Base-by-base conservation (phyloP, 1,284 basidiomycete species). In the Leccinum subrobustum region DNA sequence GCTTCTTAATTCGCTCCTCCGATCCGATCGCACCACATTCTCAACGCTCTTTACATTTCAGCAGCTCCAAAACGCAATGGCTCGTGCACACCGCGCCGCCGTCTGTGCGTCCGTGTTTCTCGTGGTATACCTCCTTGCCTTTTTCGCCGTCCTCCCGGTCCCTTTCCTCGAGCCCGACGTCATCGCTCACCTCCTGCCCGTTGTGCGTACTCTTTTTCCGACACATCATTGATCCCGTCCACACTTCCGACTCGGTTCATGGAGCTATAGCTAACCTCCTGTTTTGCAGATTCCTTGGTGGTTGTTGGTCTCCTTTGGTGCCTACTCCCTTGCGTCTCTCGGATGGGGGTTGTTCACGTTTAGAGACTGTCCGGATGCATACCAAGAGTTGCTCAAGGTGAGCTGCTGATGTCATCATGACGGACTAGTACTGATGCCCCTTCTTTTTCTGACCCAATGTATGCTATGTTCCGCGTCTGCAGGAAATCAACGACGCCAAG, bases 291-390 rank as follows among this genome's bases (percentile, higher is more conserved):
- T 91, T 52, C 88, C 89, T 2, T 92, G 87, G 86, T 91, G 88
- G 88, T 70, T 90, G 20, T 79, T 92, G 23, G 87, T 92, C 2
- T 76, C 86, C 2, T 90, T 91, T 63, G 89, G 90, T 8, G 83
- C 89, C 1, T 92, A 90, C 70, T 89, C 87, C 5, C 81, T 92
- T 18, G 83, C 82, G 72, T 87, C 85, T 2, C 80, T 92, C 35
- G 90, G 90, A 9, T 84, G 84, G 80, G 89, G 89, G 1, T 69
- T 92, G 48, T 80, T 86, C 60, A 86, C 85, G 6, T 88, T 92
- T 69, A 77, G 83, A 68, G 89, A 92, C 66, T 89, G 87, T 68
- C 87, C 88, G 42, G 88, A 91, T 63, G 89, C 90, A n/a, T 89
- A 91, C 67, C 78, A 83, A 25, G 86, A 87, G 67, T 74, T 91